Conservation (phyloP, 192 early-diverging fungal species). For the Umbelopsis sp. region DNA sequence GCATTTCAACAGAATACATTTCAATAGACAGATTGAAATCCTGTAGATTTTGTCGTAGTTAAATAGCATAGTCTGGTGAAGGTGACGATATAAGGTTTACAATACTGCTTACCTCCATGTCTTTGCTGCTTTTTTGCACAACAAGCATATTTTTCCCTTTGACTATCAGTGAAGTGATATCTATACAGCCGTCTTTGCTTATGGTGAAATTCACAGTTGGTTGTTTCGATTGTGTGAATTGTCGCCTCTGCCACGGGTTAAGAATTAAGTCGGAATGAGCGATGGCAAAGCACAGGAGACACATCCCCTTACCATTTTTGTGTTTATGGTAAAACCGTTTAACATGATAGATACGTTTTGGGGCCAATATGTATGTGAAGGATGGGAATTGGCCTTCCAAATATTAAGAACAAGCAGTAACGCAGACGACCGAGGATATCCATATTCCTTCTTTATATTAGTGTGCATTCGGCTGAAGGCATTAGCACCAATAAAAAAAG, state of each 20-base stretch:
- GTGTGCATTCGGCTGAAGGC: background rate
- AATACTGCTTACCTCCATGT: background rate
- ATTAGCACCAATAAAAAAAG: conserved; percentile 4
- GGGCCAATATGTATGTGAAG: background rate
- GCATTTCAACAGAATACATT: background rate
- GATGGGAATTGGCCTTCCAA: background rate
- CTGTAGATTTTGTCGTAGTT: background rate
- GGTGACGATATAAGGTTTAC: background rate
- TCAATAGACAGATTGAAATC: background rate
- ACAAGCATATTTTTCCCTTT: conserved; percentile 1
- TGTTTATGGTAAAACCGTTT: background rate
- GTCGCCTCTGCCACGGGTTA: background rate
- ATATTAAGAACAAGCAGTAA: background rate
- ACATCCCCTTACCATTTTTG: background rate
- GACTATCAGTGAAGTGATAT: background rate
- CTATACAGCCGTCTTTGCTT: background rate
- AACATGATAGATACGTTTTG: background rate
- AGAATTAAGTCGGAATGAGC: background rate
- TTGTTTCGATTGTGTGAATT: background rate
- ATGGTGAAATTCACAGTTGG: background rate
- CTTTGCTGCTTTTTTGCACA: background rate
- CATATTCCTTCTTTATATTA: background rate
- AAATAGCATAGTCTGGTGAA: no score
- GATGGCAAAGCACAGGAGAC: background rate
- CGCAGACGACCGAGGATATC: background rate